Evolutionary conservation across 768 basidiomycete species (phyloP), one percentile per base, ranked within the genome.

Genomic region (Leccinum barrowsii): DNA sequence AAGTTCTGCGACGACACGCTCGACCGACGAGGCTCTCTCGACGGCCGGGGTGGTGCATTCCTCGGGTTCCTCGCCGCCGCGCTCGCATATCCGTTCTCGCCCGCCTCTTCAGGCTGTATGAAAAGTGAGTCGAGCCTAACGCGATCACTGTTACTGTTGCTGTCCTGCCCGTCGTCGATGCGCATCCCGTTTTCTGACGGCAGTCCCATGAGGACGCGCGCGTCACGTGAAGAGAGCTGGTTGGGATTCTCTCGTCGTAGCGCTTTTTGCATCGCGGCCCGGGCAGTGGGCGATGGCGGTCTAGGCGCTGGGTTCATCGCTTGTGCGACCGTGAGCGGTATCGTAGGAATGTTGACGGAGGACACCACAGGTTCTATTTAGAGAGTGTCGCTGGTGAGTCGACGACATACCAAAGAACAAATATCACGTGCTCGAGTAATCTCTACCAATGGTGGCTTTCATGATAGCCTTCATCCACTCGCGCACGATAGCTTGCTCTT

Each of bases 381-480:
- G 55, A 42, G 17, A 47, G 53, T 12, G 7, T 30, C 30, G 19
- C n/a, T 19, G n/a, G 19, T 44, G 42, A 44, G 42, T 44, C n/a
- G 19, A 11, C 5, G 11, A 11, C 19, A 44, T 19, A 11, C 4
- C 42, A 19, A 44, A 11, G n/a, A 19, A 32, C 8, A 28, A n/a
- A 28, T 8, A 35, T 1, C 30, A 79, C 88, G 40, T 66, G 95
- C 94, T 89, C 8, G 88, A 82, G 69, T 95, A 98, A 71, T 98
- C 97, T 56, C 97, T 79, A 8, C 85, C 88, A 64, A 99, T 99
- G 12, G 96, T 98, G 2, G 96, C 93, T 72, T 98, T 99, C 93
- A 98, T 98, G 64, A 99, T 85, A 7, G 95, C 93, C 77, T 98
- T 99, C 97, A 98, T 98, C 96, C 97, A 98, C 63, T 93, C 93